Base-by-base conservation (phyloP, 2,329 filamentous ascomycete species). In the Aspergillus neotritici region DNA sequence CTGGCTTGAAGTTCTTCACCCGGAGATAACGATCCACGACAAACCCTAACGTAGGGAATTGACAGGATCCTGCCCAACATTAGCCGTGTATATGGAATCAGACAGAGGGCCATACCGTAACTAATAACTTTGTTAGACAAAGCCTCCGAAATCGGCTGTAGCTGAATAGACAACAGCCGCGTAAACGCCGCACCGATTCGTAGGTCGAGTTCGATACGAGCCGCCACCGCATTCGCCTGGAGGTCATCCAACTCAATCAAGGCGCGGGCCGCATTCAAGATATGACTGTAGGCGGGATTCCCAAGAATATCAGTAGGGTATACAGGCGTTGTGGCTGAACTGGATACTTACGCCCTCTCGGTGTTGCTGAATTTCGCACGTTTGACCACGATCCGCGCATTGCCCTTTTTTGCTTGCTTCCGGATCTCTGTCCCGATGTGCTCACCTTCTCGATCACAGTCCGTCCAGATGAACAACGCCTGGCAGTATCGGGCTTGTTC, bases 391-490 rank as follows among this genome's bases (percentile, higher is more conserved):
- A 98, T 82, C 1, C 73, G 72, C 8, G 75, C 67, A 51, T 96
- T 97, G 8, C 79, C 83, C 57, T 82, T 81, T 36, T 75, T 72
- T 4, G 93, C 93, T 46, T 91, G 84, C 40, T 86, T 79, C 34
- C 88, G 83, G 48, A 98, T 91, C 64, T 98, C 91, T 31, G 85
- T 78, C 5, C 93, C 93, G 54, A 98, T 98, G 61, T 97, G 86
- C 65, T 98, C 93, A 30, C 93, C 93, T 74, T 98, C 93, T 43
- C 90, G 82, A 73, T 98, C 93, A 67, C 93, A 97, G 75, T 98
- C 93, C 1, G 93, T 98, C 93, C 93, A 98, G 56, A 98, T 96
- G 65, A 94, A 91, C 28, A 98, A 74, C 10, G 83, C 80, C 43
- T 76, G 78, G n/a, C 82, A 77, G 61, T 78, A 77, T 47, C 77